Base-by-base conservation (phyloP, 78 protist genomes). In the Dictyostelium capitatum region DNA sequence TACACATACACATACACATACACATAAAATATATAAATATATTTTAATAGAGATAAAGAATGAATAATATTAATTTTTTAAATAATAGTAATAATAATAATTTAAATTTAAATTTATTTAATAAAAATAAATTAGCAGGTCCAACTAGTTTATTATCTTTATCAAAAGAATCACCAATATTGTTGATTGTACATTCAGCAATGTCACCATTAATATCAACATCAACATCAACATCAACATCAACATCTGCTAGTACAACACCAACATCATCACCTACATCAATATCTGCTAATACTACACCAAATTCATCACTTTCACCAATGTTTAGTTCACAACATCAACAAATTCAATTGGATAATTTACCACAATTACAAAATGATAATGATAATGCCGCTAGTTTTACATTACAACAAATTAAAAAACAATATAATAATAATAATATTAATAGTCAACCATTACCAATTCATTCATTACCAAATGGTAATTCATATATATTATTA, bases 161-260 rank as follows among this genome's bases (percentile, higher is more conserved):
- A 70, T 74, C 80, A 19, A 78, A 78, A 54, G 83, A 78, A 15
- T 54, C 83, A 32, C 83, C 83, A 54, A 78, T 78, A 5, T 50
- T 78, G 15, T 78, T 78, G 43, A 46, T 78, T 30, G 32, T 78
- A 14, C 83, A 78, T 54, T 78, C 83, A 2, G 69, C 83, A 6
- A 51, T 54, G 32, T 78, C 82, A 30, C 82, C 82, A 2, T 51
- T 77, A n/a, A 20, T 3, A 11, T 54, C 65, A 10, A 12, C 83
- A 54, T n/a, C 84, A 6, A 6, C 67, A n/a, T 30, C 51, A 23
- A 54, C 69, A 14, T 57, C 70, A 0, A 6, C 51, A 14, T 46
- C 56, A 50, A n/a, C n/a, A n/a, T 54, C 83, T 20, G 46, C 70
- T 30, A 12, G n/a, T 25, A 9, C 28, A 46, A 25, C 48, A 79